These are phyloP conservation scores for Calonectria leucothoes DNA, from an alignment of 2,329 filamentous ascomycete species.

Conservation along the genomic window DNA sequence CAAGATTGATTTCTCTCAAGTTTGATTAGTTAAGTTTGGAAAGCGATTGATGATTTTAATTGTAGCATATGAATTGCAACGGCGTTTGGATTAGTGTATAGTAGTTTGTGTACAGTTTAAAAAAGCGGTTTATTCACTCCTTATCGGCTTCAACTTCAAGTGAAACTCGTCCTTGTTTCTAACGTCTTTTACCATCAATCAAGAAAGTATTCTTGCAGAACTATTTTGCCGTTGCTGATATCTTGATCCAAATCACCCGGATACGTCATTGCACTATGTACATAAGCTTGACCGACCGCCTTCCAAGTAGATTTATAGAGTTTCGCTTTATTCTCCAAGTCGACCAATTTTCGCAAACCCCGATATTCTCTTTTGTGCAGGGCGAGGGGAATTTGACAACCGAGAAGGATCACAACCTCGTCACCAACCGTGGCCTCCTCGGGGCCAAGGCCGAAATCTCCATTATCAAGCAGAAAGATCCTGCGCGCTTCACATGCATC, in stretches of 20 bases:
- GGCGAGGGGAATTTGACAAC: constrained; percentile 6
- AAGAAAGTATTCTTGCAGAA: constrained; percentile 17
- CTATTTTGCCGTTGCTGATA: neutral
- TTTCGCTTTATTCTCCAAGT: constrained; percentile 10
- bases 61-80: neutral
- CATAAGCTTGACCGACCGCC: constrained; percentile 13
- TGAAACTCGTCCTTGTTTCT: neutral
- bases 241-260: constrained; percentile 11
- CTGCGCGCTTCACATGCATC: constrained; percentile 21
- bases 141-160: neutral
- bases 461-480: constrained; percentile 19
- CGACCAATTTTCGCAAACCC: neutral
- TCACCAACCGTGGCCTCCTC: constrained; percentile 9
- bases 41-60: neutral
- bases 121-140: neutral
- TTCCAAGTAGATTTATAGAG: constrained; percentile 19
- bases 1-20: constrained; percentile 32
- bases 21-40: constrained; percentile 8
- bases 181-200: neutral
- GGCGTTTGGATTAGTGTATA: neutral
- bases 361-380: neutral
- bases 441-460: constrained; percentile 17
- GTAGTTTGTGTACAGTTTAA: neutral
- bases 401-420: constrained; percentile 2
- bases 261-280: constrained; percentile 11